Evolutionary conservation across 1,284 basidiomycete species (phyloP), one percentile per base, ranked within the genome.

Genomic region (Trichosporon sp.): DNA sequence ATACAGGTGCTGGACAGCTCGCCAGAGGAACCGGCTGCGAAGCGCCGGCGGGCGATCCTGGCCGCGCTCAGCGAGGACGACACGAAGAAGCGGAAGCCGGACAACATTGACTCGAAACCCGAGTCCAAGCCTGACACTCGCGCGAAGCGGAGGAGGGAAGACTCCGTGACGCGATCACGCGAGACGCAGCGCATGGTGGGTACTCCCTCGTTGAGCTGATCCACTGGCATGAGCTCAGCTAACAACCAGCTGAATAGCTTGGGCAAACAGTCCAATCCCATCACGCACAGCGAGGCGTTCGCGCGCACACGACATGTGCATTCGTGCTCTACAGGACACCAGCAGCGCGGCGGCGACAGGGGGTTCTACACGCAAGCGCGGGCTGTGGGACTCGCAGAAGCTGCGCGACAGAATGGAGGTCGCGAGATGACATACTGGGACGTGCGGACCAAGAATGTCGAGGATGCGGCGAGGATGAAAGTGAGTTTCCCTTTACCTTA

Each of bases 271-370:
- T 59, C 65, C 14, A 83, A 83, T 71, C 81, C 81, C 6, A 80
- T 83, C 37, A 82, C 81, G 0, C 80, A 83, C 70, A 80, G 79
- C 8, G 78, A 81, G 65, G 70, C 79, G 26, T 81, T 80, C 65
- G 12, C 51, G 51, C 78, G 80, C 54, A 80, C 81, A 1, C 78
- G 79, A 26, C 80, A 82, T 68, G 79, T 83, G 48, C 78, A 81
- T 16, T 83, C 82, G 1, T 76, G 76, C 51, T 75, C 81, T 2
- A 82, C 80, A 1, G 82, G 82, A 0, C 82, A 83, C 72, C 82
- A 83, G 70, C 77, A 78, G 66, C 78, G 78, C 1, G 80, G 80
- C 66, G 73, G 77, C 16, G 80, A 78, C 56, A 76, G 81, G 8
- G 80, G 80, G 1, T 77, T 74, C 66, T 74, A 71, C 71, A 65